Base-by-base conservation (phyloP, 768 basidiomycete species). In the Tricholoma flavovirens region DNA sequence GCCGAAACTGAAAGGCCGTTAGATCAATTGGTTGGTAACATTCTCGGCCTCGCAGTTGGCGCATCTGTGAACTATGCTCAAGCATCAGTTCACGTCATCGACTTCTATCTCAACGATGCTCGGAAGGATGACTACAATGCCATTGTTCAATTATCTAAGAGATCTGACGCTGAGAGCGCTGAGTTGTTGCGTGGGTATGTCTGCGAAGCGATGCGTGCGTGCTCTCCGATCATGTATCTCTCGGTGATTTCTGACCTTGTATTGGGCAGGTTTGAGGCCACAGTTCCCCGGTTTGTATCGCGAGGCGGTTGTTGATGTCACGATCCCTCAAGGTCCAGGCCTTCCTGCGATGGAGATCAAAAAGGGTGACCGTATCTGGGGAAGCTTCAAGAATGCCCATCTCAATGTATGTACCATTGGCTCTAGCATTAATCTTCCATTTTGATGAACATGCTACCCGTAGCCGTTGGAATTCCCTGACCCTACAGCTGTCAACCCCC, bases 41-140 rank as follows among this genome's bases (percentile, higher is more conserved):
- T 79, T 7, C 59, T 83, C 14, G 76, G 78, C 1, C 65, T 83
- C 15, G 76, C 78, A 4, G 73, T 81, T 22, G 72, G 75, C 0
- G 72, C 74, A 10, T 75, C 77, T 1, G 77, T 78, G 26, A 77
- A 75, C 62, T 72, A 72, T 50, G 74, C 77, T 0, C 78, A 82
- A 60, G 77, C 73, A 3, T 72, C 73, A 24, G 72, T 76, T 15
- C 69, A 79, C 33, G 73, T 82, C 22, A 66, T 83, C 51, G 76
- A 83, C 62, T 82, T 82, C 68, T 83, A 80, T 65, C 63, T 83
- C 33, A 73, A 75, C 48, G 75, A 75, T 17, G 66, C 63, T 15
- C 71, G 69, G 24, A 69, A 69, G 15, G 66, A 65, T 49, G 77
- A 81, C 58, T 65, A 71, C 11, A 67, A 64, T 1, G 71, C 75